Conservation (phyloP, 176 grass and related monocot species). For the Eremochloa ophiuroides region DNA sequence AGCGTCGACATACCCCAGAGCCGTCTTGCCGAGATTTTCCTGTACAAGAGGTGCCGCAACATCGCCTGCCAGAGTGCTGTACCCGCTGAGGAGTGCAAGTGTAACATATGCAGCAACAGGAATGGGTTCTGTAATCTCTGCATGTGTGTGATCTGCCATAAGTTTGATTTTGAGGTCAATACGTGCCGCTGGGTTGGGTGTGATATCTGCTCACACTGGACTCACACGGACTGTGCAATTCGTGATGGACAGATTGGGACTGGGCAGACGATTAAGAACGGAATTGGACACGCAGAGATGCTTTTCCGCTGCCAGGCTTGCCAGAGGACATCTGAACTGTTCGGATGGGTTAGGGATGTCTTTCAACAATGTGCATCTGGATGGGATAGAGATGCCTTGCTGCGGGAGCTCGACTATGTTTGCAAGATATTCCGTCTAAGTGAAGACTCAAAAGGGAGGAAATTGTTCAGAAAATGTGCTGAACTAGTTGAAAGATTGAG, state of each 20-base stretch:
- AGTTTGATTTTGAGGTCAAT: slow-evolving; percentile 90
- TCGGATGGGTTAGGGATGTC: slow-evolving; percentile 82
- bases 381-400: slow-evolving; percentile 64
- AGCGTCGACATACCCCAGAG: slow-evolving; percentile 51
- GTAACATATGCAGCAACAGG: slow-evolving; percentile 50
- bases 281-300: slow-evolving; percentile 43
- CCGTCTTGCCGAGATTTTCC: slow-evolving; percentile 62
- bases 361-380: slow-evolving; percentile 74
- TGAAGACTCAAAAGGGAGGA: slow-evolving; percentile 64
- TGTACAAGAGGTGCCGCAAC: slow-evolving; percentile 80
- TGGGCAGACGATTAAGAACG: slow-evolving; percentile 44
- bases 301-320: slow-evolving; percentile 81
- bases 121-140: slow-evolving; percentile 85
- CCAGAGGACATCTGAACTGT: slow-evolving; percentile 66
- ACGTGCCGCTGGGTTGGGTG: slow-evolving; percentile 93
- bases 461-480: slow-evolving; percentile 51
- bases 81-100: slow-evolving; percentile 65
- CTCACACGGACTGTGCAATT: slow-evolving; percentile 85
- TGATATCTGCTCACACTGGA: slow-evolving; percentile 87
- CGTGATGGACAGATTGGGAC: slow-evolving; percentile 44
- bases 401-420: slow-evolving; percentile 73
- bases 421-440: slow-evolving; percentile 78
- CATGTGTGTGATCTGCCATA: slow-evolving; percentile 63
- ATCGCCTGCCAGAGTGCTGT: slow-evolving; percentile 68
- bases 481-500: slow-evolving; percentile 66